A percentile compares a stretch with the other conserved stretches of the same genome.
Conservation (phyloP, 2,329 filamentous ascomycete genomes). For the Bipolaris gigantea region DNA sequence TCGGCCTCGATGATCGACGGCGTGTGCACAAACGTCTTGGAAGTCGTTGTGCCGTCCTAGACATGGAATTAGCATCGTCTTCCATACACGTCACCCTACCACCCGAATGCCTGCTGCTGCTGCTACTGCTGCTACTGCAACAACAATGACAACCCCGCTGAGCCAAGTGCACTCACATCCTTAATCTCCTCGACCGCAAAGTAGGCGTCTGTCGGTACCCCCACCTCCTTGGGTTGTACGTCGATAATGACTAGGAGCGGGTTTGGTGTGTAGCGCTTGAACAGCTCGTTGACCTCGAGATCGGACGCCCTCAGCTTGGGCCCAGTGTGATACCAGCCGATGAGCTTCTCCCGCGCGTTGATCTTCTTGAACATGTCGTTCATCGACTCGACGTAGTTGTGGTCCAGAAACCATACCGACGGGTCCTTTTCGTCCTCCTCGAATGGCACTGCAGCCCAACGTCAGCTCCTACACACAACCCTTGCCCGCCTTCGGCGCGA, state of each 20-base stretch:
- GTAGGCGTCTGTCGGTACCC: conserved; percentile 97
- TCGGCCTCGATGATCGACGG: conserved; percentile 98
- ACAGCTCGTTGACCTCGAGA: conserved; percentile 98
- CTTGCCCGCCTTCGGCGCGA: conserved; percentile 1
- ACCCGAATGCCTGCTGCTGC: too few species aligned
- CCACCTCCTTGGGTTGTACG: conserved; percentile 96
- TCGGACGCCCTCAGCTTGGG: conserved; percentile 96
- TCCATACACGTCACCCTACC: too few species aligned
- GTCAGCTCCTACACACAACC: conserved; percentile 26
- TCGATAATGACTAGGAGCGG: conserved; percentile 97
- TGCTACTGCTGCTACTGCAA: background rate
- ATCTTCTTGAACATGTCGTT: conserved; percentile 99
- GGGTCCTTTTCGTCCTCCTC: conserved; percentile 99
- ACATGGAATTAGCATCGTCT: background rate
- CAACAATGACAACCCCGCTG: background rate
- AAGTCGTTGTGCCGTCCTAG: conserved; percentile 93
- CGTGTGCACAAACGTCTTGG: conserved; percentile 97
- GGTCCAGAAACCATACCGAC: conserved; percentile 97
- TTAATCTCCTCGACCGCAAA: conserved; percentile 99
- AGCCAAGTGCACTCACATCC: conserved; percentile 66
- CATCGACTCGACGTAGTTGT: conserved; percentile 99
- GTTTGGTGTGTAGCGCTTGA: conserved; percentile 98
- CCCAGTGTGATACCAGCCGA: conserved; percentile 99
- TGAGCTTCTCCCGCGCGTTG: conserved; percentile 97
- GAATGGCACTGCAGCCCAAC: conserved; percentile 72